phyloP scores from a whole-genome alignment of 2,329 filamentous ascomycete species.

The Herpotrichia juniperi region DNA sequence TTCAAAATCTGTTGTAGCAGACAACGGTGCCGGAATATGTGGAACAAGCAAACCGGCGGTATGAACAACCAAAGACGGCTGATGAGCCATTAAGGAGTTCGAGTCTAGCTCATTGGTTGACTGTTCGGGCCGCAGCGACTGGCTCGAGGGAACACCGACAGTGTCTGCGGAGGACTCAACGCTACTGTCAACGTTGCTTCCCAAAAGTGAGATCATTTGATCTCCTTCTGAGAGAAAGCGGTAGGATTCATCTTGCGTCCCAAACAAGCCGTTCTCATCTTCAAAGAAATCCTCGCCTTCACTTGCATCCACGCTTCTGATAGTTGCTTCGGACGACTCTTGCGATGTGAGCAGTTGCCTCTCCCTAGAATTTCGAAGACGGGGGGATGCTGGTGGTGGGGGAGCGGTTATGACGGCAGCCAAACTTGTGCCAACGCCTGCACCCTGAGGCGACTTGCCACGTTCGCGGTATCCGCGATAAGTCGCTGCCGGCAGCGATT shows the following conservation, averaged over 20 bases:
- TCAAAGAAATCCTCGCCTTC: slow-evolving; percentile 4
- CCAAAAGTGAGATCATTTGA: background rate
- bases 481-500: slow-evolving; percentile 31
- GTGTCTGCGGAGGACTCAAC: background rate
- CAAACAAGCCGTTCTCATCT: background rate
- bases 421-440: slow-evolving; percentile 29
- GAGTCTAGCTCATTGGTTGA: slow-evolving; percentile 10
- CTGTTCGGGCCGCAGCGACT: slow-evolving; percentile 3
- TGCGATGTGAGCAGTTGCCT: slow-evolving; percentile 32
- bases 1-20: slow-evolving; percentile 51
- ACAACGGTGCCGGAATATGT: slow-evolving; percentile 36
- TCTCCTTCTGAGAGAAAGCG: background rate
- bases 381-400: slow-evolving; percentile 38
- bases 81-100: slow-evolving; percentile 14
- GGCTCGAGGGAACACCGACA: background rate
- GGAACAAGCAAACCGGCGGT: slow-evolving; percentile 36
- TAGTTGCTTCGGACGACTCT: slow-evolving; percentile 27
- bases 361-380: slow-evolving; percentile 42
- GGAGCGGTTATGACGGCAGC: slow-evolving; percentile 37
- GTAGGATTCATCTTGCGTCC: background rate
- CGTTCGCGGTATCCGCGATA: slow-evolving; percentile 41
- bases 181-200: background rate
- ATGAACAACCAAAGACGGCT: slow-evolving; percentile 30
- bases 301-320: slow-evolving; percentile 26
- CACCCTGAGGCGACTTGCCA: slow-evolving; percentile 34